Base-by-base conservation (phyloP, 495 filamentous ascomycete genomes). In the Hyaloscypha hepaticicola region DNA sequence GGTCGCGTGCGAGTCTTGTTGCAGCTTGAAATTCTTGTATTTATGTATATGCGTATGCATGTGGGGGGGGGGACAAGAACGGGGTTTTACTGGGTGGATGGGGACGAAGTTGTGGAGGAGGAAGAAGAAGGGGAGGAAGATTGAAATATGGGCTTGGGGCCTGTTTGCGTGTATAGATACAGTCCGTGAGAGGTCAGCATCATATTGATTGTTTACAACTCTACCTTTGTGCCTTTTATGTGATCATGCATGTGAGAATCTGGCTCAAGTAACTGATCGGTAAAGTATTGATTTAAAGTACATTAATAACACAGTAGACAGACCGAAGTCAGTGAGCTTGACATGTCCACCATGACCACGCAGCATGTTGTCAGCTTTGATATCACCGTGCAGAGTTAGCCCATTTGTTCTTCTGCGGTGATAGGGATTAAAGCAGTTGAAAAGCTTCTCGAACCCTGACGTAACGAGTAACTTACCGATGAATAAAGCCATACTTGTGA, bases 301-400 rank as follows among this genome's bases (percentile, higher is more conserved):
- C n/a, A n/a, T n/a, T n/a, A n/a, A n/a, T n/a, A n/a, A n/a, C n/a
- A n/a, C 95, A 3, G 95, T 99, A 0, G 96, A 98, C 26, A 99
- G 85, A 76, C 95, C 95, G 70, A 99, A 99, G 77, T 99, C 95
- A 5, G 95, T 98, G 62, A 99, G 84, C 79, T 99, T 99, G 76
- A 99, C 93, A 75, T 99, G 95, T 19, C 95, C 95, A 61, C 91
- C 90, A 51, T 90, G 86, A 73, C 98, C 95, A 49, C 98, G 88
- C 25, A 99, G 87, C 73, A 99, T 97, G 73, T 99, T 99, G 79
- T 99, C 95, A 12, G 95, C 95, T 75, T 99, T 99, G 80, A 99
- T 99, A 74, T 99, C 95, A 80, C 95, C 97, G 69, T 16, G 61
- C 66, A 45, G n/a, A 45, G 26, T 58, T 58, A 58, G 56, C 56